Conservation (phyloP, 1,139 yeast species). For the Suhomyces bokatorum region DNA sequence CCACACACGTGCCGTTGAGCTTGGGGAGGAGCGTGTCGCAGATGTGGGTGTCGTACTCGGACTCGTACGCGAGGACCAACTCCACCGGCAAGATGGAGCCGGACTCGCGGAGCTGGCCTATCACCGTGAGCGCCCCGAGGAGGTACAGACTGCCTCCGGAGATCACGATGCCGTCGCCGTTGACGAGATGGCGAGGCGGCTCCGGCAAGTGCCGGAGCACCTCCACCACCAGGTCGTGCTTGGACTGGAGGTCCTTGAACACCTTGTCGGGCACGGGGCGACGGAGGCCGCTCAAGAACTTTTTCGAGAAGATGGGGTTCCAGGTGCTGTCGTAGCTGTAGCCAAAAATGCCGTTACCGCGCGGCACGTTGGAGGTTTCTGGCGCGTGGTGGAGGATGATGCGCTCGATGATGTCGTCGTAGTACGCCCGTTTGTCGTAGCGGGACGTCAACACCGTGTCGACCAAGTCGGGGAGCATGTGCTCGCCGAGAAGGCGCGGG, state of each 20-base stretch:
- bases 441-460: constrained; percentile 11
- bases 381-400: constrained; percentile 15
- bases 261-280: constrained; percentile 19
- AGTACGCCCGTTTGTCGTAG: constrained; percentile 13
- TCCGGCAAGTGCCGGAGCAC: constrained; percentile 16
- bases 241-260: constrained; percentile 18
- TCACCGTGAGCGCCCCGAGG: constrained; percentile 22
- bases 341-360: constrained; percentile 12
- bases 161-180: constrained; percentile 20
- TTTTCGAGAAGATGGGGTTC: constrained; percentile 13
- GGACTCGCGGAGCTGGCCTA: constrained; percentile 21
- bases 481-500: constrained; percentile 1
- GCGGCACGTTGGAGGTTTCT: constrained; percentile 6
- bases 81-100: constrained; percentile 23
- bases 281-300: constrained; percentile 10
- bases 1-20: constrained; percentile 22
- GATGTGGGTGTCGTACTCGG: constrained; percentile 22
- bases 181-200: constrained; percentile 15
- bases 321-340: constrained; percentile 11
- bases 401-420: constrained; percentile 13
- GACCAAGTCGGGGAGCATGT: constrained; percentile 8
- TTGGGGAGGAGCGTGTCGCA: constrained; percentile 20
- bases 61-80: constrained; percentile 17
- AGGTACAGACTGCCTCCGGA: constrained; percentile 22
- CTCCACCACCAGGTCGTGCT: constrained; percentile 14